Percentiles rank a stretch among this genome's conserved stretches.
These are phyloP conservation scores for Austropuccinia psidii DNA, from an alignment of 1,284 basidiomycete species.

Conservation along the genomic window DNA sequence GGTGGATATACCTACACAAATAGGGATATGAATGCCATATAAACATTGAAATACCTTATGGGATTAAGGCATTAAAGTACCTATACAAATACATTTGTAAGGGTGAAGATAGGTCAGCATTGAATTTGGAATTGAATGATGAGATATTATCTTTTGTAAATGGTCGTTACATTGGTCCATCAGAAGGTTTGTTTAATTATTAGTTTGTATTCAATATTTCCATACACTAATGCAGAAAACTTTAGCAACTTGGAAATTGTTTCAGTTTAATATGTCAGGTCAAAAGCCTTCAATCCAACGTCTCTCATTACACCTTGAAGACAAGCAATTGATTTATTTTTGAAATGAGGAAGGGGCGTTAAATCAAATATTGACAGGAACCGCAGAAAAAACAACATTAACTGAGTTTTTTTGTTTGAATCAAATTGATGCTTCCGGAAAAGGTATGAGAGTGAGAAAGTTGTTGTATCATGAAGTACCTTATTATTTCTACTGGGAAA, in stretches of 20 bases:
- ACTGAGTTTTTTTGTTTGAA: neutral
- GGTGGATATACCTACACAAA: neutral
- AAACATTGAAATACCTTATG: constrained; percentile 1
- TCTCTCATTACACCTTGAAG: neutral
- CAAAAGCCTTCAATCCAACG: neutral
- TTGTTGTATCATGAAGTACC: neutral
- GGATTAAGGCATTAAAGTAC: neutral
- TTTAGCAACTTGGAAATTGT: constrained; percentile 36
- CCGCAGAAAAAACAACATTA: neutral
- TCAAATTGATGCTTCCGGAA: neutral
- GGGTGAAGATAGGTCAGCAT: neutral
- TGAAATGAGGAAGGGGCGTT: neutral
- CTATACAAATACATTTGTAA: constrained; percentile 14
- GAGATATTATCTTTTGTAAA: neutral
- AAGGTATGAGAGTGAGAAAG: neutral
- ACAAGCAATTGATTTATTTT: neutral
- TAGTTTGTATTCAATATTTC: constrained; percentile 43
- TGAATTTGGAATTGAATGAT: neutral
- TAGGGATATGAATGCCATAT: constrained; percentile 12
- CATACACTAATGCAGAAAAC: constrained; percentile 49
- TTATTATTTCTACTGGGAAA: neutral
- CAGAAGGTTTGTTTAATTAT: neutral
- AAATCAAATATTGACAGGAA: neutral
- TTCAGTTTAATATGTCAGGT: neutral
- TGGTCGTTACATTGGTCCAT: neutral